phyloP scores from a whole-genome alignment of 2,329 filamentous ascomycete genomes.

The Cladosporium sp. region DNA sequence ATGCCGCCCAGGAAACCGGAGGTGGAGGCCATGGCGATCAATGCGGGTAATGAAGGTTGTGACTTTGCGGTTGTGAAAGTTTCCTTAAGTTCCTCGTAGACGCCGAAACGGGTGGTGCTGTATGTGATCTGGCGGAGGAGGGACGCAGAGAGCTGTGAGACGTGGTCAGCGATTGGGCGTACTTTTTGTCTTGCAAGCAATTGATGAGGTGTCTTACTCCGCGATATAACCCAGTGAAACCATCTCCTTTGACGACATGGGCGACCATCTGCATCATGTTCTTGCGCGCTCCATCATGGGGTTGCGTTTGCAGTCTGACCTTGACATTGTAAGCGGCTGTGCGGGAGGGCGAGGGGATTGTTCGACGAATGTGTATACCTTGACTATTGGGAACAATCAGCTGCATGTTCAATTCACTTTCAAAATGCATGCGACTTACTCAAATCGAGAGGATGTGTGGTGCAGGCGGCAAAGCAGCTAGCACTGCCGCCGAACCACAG shows the following conservation, averaged over 20 bases:
- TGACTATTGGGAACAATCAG: slow-evolving; percentile 38
- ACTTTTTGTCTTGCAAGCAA: background rate
- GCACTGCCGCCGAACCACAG: slow-evolving; percentile 94
- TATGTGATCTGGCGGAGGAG: slow-evolving; percentile 90
- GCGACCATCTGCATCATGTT: slow-evolving; percentile 82
- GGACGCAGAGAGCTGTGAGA: slow-evolving; percentile 72
- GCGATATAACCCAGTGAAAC: slow-evolving; percentile 76
- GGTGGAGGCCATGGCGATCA: slow-evolving; percentile 75
- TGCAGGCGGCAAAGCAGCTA: slow-evolving; percentile 82
- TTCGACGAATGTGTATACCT: slow-evolving; percentile 33
- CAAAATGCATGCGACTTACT: slow-evolving; percentile 52
- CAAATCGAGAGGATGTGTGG: slow-evolving; percentile 91
- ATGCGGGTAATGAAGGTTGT: slow-evolving; percentile 61
- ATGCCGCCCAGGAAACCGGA: slow-evolving; percentile 88
- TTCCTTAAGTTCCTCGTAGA: slow-evolving; percentile 90
- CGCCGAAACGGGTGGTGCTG: slow-evolving; percentile 90
- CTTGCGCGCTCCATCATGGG: slow-evolving; percentile 63
- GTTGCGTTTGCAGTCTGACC: slow-evolving; percentile 85
- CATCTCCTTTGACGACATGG: slow-evolving; percentile 73
- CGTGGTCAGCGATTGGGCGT: slow-evolving; percentile 1
- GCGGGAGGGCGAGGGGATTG: background rate
- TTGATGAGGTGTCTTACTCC: slow-evolving; percentile 50
- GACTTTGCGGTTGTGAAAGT: slow-evolving; percentile 51
- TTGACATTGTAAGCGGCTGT: slow-evolving; percentile 32
- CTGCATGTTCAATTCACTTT: slow-evolving; percentile 2